Evolutionary conservation across 2,329 filamentous ascomycete species (phyloP), one percentile per base, ranked within the genome.

Genomic region (Colletotrichum lupini): DNA sequence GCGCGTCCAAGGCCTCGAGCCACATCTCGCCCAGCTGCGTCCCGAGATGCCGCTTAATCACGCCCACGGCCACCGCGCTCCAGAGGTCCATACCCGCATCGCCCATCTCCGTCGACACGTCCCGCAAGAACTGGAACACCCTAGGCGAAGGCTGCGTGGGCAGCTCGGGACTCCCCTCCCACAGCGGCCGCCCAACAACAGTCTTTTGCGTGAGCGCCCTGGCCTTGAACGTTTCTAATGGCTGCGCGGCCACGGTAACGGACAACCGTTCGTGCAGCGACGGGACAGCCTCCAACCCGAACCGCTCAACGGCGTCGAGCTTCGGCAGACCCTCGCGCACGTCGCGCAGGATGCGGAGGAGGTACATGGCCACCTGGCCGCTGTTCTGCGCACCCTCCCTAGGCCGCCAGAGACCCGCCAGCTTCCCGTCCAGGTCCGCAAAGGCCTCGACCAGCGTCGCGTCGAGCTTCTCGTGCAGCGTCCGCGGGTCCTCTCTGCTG

Each of bases 131-230:
- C 73, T 88, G 89, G 79, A 97, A 97, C 0, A 91, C 85, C 24
- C 88, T 87, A 0, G 94, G 92, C 0, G 94, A 96, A 1, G 95
- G 95, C 78, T 97, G 94, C 6, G 91, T 87, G 0, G 96, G 96
- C 55, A 98, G 81, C 30, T 90, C 86, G 0, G 94, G 93, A 0
- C 30, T 66, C 5, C 94, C 94, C 79, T 97, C 95, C 95, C 95
- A 98, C 0, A 98, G 85, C 0, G 89, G 87, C 64, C 91, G 87
- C 7, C 92, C 91, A 2, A 88, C 86, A 0, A 94, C 87, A 32
- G 78, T 83, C 67, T 83, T 87, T 59, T 83, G 81, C 1, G 84
- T 81, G 53, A 88, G 80, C 0, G 84, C 80, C 3, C 79, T 79
- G n/a, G 80, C 79, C 1, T 81, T 76, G 64, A 92, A 85, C 64